These are phyloP conservation scores for Rhodotorula paludigena DNA, from an alignment of 768 basidiomycete species.

Conservation along the genomic window DNA sequence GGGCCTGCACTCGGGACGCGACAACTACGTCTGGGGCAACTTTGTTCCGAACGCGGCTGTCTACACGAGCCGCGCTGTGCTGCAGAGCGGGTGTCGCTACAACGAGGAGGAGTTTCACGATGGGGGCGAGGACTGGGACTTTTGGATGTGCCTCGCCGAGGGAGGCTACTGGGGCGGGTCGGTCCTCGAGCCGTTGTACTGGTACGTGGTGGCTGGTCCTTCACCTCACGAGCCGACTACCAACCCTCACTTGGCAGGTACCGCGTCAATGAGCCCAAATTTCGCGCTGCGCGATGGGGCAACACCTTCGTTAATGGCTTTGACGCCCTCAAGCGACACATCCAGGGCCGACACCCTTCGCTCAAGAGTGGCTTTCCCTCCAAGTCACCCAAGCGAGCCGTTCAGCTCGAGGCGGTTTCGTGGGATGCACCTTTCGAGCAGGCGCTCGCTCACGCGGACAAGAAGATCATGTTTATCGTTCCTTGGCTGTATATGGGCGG, in stretches of 20 bases:
- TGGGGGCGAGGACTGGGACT: conserved; percentile 42
- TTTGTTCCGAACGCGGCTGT: conserved; percentile 38
- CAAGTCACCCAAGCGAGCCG: conserved; percentile 12
- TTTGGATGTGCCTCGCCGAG: conserved; percentile 41
- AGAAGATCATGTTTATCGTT: conserved; percentile 32
- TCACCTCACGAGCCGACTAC: neutral
- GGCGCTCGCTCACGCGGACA: conserved; percentile 15
- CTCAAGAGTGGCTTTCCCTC: conserved; percentile 9
- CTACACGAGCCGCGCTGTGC: conserved; percentile 10
- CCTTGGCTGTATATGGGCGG: conserved; percentile 38
- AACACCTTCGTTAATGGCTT: conserved; percentile 35
- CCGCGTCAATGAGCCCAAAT: conserved; percentile 33
- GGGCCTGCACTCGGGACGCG: conserved; percentile 29
- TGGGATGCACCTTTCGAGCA: conserved; percentile 33
- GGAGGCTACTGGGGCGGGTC: conserved; percentile 38
- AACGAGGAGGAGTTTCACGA: conserved; percentile 28
- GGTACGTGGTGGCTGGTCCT: conserved; percentile 3
- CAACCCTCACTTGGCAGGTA: conserved; percentile 23
- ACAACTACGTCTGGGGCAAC: conserved; percentile 32
- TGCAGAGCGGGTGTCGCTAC: conserved; percentile 23
- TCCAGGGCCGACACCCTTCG: conserved; percentile 27
- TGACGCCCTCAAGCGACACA: conserved; percentile 21
- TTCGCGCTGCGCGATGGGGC: conserved; percentile 36
- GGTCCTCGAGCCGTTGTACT: conserved; percentile 36
- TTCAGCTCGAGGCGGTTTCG: conserved; percentile 29